A percentile compares a stretch with the other conserved stretches of the same genome.
phyloP scores from a whole-genome alignment of 192 early-diverging fungal genomes.

The Backusella luteola region DNA sequence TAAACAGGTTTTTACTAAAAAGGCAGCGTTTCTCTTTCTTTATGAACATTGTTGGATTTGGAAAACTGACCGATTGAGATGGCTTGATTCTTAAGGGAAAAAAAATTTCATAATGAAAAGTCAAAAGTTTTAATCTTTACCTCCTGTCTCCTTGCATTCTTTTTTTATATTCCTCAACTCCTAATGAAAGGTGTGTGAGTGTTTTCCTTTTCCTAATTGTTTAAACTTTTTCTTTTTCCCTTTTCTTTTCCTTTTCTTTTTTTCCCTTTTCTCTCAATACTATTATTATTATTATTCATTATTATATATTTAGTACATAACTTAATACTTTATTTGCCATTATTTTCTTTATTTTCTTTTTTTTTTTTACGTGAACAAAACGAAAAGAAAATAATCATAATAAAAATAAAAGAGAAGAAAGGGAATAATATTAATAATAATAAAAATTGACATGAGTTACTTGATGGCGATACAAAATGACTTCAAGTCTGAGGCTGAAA shows the following conservation, averaged over 20 bases:
- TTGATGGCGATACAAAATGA: not conserved
- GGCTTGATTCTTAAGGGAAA: conserved; percentile 4
- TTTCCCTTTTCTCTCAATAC: not conserved
- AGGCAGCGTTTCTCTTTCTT: conserved; percentile 5
- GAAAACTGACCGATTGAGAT: not conserved
- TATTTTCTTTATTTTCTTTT: not conserved
- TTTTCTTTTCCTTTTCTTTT: not conserved
- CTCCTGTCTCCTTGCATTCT: conserved; percentile 5
- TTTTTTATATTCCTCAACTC: conserved; percentile 9
- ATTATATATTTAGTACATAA: not conserved
- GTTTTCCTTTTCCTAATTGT: not conserved
- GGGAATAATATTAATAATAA: not conserved
- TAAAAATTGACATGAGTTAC: not conserved
- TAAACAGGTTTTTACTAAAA: conserved; percentile 7
- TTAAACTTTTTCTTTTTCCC: not conserved
- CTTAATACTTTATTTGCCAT: not conserved
- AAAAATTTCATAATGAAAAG: conserved; percentile 5
- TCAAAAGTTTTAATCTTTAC: conserved; percentile 9
- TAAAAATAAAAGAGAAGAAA: not conserved
- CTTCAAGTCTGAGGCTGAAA: conserved; percentile 4
- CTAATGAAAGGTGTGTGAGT: not conserved
- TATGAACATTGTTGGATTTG: conserved; percentile 9
- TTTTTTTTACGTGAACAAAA: not conserved
- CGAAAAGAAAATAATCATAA: not conserved
- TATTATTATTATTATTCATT: too few relatives aligned